Percentiles rank a stretch among this genome's conserved stretches.
These are phyloP conservation scores for Cryptosporidium tyzzeri DNA, from an alignment of 169 alveolate genomes.

Conservation along the genomic window DNA sequence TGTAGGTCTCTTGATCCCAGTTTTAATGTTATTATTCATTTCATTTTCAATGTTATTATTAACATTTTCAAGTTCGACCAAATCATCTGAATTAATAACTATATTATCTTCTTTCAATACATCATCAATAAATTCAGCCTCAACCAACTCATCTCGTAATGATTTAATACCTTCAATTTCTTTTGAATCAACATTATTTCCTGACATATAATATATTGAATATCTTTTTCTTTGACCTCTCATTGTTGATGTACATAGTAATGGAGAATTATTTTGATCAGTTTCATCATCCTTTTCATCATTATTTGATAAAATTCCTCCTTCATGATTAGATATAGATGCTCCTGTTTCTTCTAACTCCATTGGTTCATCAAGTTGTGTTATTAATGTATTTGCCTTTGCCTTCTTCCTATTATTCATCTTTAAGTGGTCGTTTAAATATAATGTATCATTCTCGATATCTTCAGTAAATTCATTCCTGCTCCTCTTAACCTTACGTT, in stretches of 20 bases:
- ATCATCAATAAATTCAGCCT: slow-evolving; percentile 71
- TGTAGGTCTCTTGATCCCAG: slow-evolving; percentile 65
- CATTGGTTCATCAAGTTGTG: not conserved
- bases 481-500: slow-evolving; percentile 1
- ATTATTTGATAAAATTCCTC: not conserved
- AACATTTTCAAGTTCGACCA: not conserved
- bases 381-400: slow-evolving; percentile 1
- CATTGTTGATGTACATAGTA: slow-evolving; percentile 67
- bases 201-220: slow-evolving; percentile 34
- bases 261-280: slow-evolving; percentile 25
- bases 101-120: not conserved
- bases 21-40: not conserved
- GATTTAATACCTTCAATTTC: not conserved
- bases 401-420: slow-evolving; percentile 23
- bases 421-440: slow-evolving; percentile 8
- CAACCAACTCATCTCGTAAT: slow-evolving; percentile 74
- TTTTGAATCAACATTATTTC: not conserved
- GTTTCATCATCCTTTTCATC: not conserved
- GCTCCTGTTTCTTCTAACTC: slow-evolving; percentile 7
- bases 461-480: slow-evolving; percentile 10
- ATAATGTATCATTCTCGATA: slow-evolving; percentile 6
- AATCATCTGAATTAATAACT: not conserved
- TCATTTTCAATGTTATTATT: not conserved
- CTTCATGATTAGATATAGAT: not conserved
- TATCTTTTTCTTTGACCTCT: slow-evolving; percentile 48